Evolutionary conservation across 2,329 filamentous ascomycete species (phyloP).

Genomic region (Aspergillus sergii): DNA sequence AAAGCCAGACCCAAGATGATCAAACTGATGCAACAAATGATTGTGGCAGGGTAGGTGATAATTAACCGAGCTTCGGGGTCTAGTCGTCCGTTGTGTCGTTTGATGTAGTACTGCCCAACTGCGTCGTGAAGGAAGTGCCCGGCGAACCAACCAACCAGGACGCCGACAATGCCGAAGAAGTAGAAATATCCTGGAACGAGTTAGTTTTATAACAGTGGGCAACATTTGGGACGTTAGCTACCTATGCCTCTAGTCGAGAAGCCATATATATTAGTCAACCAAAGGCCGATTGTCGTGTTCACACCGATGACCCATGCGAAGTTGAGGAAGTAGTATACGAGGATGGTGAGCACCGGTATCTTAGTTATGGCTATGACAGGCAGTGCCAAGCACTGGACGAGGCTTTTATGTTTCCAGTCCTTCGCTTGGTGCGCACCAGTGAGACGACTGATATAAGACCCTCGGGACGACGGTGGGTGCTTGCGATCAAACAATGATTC

Average conservation of each 20-base stretch:
- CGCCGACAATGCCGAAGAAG: constrained; percentile 57
- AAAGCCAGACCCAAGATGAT: constrained; percentile 54
- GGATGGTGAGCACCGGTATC: constrained; percentile 31
- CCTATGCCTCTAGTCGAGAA: constrained; percentile 53
- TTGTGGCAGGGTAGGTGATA: constrained; percentile 46
- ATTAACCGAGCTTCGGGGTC: constrained; percentile 59
- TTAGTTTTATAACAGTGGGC: not conserved
- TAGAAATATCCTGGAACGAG: constrained; percentile 49
- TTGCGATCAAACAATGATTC: constrained; percentile 33
- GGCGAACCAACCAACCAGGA: constrained; percentile 49
- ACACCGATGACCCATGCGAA: constrained; percentile 54
- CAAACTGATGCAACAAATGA: constrained; percentile 15
- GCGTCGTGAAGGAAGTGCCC: constrained; percentile 60
- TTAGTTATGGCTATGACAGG: constrained; percentile 41
- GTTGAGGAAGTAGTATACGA: constrained; percentile 36
- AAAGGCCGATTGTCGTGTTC: constrained; percentile 57
- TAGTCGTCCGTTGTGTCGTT: constrained; percentile 52
- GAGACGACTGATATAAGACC: constrained; percentile 18
- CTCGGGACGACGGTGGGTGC: not conserved
- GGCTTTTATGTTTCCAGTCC: constrained; percentile 37
- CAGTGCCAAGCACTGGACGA: constrained; percentile 45
- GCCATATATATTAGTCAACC: constrained; percentile 52
- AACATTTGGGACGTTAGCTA: constrained; percentile 30
- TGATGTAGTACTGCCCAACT: constrained; percentile 50
- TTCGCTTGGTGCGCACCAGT: constrained; percentile 32